A percentile compares a stretch with the other conserved stretches of the same genome.
phyloP scores from a whole-genome alignment of 179 eudicot species.

The Drosera spatulata region DNA sequence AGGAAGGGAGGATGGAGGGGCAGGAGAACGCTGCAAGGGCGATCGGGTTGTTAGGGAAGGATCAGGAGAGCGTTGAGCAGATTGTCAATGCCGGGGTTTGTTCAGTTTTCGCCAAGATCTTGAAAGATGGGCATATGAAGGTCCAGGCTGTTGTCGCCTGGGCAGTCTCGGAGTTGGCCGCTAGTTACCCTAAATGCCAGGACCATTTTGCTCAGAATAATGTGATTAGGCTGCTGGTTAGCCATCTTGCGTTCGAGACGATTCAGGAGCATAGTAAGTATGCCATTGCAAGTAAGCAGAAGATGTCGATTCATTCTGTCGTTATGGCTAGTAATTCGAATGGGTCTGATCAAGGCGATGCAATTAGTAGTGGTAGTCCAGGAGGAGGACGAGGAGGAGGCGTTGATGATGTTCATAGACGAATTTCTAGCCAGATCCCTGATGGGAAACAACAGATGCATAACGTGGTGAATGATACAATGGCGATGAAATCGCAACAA shows the following conservation, averaged over 20 bases:
- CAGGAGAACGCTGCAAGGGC: conserved; percentile 58
- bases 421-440: neutral
- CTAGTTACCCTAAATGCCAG: conserved; percentile 40
- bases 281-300: conserved; percentile 27
- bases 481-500: conserved; percentile 10
- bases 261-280: conserved; percentile 59
- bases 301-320: conserved; percentile 36
- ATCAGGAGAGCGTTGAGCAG: conserved; percentile 48
- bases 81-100: conserved; percentile 49
- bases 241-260: conserved; percentile 62
- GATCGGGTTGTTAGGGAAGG: conserved; percentile 44
- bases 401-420: conserved; percentile 9
- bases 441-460: conserved; percentile 20
- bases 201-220: conserved; percentile 59
- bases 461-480: conserved; percentile 21
- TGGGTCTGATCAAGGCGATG: no score
- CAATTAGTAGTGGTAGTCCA: no score
- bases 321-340: conserved; percentile 21
- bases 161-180: conserved; percentile 54
- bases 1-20: conserved; percentile 49
- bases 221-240: conserved; percentile 42
- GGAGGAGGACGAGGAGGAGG: neutral
- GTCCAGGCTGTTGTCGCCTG: conserved; percentile 56
- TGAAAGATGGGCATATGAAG: conserved; percentile 64
- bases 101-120: conserved; percentile 44